Base-by-base conservation (phyloP, 2,329 filamentous ascomycete species). In the Dactylellina leptospora region DNA sequence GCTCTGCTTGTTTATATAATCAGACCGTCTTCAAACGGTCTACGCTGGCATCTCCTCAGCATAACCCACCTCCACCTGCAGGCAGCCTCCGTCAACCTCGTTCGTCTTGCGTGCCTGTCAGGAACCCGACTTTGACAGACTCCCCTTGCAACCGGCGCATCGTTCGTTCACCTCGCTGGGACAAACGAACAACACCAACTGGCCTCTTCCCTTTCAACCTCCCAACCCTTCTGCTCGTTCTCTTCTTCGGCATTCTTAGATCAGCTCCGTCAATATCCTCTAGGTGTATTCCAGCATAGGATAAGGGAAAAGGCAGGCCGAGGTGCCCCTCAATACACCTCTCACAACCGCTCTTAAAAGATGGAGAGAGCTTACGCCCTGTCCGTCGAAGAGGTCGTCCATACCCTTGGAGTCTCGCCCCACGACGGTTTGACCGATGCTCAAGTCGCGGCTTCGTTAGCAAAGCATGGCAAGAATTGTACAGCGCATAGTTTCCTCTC, bases 381-480 rank as follows among this genome's bases (percentile, higher is more conserved):
- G 77, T 81, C 86, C 75, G 83, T 83, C 78, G 80, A 83, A 77
- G 81, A 86, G 79, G 85, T 89, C 76, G 82, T 90, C 77, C 81
- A 82, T 78, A 80, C 82, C 76, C 87, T 90, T 77, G 80, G 81
- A 11, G 87, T 88, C 60, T 82, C 87, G 74, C 81, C 83, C 55
- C 78, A 80, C 44, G 79, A 80, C 74, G 88, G 88, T 75, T 81
- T 90, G 77, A 84, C 80, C 10, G 84, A 87, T 75, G 79, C 82
- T n/a, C 86, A 89, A 79, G 85, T 89, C 61, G 76, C 79, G 48
- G 81, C 83, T 56, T 81, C 83, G 74, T 83, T 85, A 74, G 80
- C 80, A 54, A 88, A 87, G 80, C 80, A 89, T 78, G 88, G 88
- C 74, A 86, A 84, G 78, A 90, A 90, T 83, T 83, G 88, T 90